phyloP scores from a whole-genome alignment of 257 asterid species.

The Solanum phureja region DNA sequence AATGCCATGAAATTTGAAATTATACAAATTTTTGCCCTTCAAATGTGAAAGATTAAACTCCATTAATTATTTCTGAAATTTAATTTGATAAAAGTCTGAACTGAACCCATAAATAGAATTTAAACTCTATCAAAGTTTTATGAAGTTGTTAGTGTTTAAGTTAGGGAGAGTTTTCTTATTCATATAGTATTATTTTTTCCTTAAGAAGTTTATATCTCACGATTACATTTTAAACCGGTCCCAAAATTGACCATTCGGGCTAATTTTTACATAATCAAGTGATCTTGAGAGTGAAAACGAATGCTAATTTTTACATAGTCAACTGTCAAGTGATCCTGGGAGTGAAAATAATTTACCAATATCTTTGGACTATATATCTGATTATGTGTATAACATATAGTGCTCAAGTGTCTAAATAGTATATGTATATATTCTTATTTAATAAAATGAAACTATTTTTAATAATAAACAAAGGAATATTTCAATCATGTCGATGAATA shows the following conservation, averaged over 20 bases:
- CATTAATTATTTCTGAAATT: not conserved
- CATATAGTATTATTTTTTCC: not conserved
- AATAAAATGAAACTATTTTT: no score
- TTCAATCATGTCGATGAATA: not conserved
- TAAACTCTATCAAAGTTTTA: not conserved
- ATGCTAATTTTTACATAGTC: no score
- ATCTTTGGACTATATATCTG: not conserved
- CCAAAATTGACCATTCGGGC: not conserved
- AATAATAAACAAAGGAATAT: no score
- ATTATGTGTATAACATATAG: not conserved
- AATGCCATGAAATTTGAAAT: not conserved
- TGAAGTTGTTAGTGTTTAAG: no score
- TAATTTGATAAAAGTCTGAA: not conserved
- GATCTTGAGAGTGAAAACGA: no score
- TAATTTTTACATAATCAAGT: no score
- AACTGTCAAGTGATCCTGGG: not conserved
- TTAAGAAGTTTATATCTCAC: no score
- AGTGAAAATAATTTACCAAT: not conserved
- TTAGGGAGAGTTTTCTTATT: not conserved
- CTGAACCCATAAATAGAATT: not conserved
- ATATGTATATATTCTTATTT: no score
- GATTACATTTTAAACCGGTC: not conserved
- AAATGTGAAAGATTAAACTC: not conserved
- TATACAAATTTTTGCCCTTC: no score
- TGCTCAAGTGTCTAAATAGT: no score